Conservation (phyloP, 257 asterid species). For the Petunia secreta region DNA sequence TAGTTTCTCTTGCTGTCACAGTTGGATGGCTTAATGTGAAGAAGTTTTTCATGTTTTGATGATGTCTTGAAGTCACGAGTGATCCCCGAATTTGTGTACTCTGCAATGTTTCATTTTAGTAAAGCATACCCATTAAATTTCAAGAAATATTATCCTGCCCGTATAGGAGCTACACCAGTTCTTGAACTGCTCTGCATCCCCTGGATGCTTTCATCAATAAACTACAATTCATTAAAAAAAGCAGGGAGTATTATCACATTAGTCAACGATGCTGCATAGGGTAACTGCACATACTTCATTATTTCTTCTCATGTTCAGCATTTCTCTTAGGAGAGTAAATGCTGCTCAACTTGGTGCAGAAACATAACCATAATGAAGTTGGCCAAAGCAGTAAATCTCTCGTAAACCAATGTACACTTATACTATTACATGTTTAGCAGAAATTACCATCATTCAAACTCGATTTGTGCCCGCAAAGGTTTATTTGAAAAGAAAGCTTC, state of each 20-base stretch:
- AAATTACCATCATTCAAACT: conserved; percentile 26
- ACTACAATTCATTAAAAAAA: not conserved
- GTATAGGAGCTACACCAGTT: not conserved
- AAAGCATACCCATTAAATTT: conserved; percentile 3
- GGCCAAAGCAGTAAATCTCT: not conserved
- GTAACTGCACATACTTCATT: not conserved
- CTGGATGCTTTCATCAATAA: conserved; percentile 20
- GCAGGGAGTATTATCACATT: not conserved
- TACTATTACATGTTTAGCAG: not conserved
- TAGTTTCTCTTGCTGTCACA: not conserved
- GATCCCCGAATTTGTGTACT: not conserved
- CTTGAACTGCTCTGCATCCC: not conserved
- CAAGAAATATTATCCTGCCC: not conserved
- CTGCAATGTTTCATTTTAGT: not conserved
- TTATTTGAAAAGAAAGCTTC: conserved; percentile 64
- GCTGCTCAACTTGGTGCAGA: not conserved
- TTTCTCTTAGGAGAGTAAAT: not conserved
- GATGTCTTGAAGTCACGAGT: not conserved
- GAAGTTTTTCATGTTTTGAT: not conserved
- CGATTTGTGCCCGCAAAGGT: conserved; percentile 51
- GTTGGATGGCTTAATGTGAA: not conserved
- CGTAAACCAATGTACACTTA: conserved; percentile 1
- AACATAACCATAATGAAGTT: not conserved
- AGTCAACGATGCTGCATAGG: not conserved
- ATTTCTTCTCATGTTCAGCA: conserved; percentile 19